phyloP scores from a whole-genome alignment of 2,329 filamentous ascomycete species.

The Neonectria coccinea region DNA sequence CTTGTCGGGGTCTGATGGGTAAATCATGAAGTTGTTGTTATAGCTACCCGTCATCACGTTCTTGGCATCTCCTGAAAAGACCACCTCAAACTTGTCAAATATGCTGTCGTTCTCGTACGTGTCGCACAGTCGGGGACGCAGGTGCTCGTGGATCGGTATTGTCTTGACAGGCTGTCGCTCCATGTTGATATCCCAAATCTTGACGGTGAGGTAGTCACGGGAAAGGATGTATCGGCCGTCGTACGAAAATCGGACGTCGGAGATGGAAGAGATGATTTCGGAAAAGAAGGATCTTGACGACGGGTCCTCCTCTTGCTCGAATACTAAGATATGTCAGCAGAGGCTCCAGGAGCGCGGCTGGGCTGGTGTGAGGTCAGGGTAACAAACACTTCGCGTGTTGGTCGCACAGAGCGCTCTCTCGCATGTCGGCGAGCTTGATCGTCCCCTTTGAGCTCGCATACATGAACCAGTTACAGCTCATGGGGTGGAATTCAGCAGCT shows the following conservation, averaged over 20 bases:
- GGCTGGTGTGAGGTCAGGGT: neutral
- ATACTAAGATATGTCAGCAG: conserved; percentile 71
- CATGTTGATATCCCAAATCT: conserved; percentile 99
- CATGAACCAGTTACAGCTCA: conserved; percentile 99
- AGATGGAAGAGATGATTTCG: conserved; percentile 99
- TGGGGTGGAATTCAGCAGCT: conserved; percentile 95
- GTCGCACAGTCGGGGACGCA: conserved; percentile 92
- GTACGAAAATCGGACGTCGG: conserved; percentile 95
- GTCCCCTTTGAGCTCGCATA: conserved; percentile 99
- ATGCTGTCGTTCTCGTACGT: conserved; percentile 99
- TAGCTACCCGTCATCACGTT: conserved; percentile 99
- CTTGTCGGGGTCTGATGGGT: conserved; percentile 94
- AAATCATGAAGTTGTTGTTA: conserved; percentile 99
- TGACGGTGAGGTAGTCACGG: conserved; percentile 97
- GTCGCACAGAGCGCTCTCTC: conserved; percentile 95
- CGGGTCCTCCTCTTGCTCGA: conserved; percentile 98
- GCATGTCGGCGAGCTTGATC: conserved; percentile 98
- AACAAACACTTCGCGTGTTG: conserved; percentile 88
- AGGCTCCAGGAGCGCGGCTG: neutral
- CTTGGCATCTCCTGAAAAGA: conserved; percentile 97
- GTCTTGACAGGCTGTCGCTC: conserved; percentile 97
- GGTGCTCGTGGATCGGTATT: conserved; percentile 97
- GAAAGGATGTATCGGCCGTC: conserved; percentile 98
- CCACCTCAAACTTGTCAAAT: conserved; percentile 99
- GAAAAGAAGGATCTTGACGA: conserved; percentile 98